phyloP scores from a whole-genome alignment of 2,329 filamentous ascomycete genomes.

The Claviceps sp. region DNA sequence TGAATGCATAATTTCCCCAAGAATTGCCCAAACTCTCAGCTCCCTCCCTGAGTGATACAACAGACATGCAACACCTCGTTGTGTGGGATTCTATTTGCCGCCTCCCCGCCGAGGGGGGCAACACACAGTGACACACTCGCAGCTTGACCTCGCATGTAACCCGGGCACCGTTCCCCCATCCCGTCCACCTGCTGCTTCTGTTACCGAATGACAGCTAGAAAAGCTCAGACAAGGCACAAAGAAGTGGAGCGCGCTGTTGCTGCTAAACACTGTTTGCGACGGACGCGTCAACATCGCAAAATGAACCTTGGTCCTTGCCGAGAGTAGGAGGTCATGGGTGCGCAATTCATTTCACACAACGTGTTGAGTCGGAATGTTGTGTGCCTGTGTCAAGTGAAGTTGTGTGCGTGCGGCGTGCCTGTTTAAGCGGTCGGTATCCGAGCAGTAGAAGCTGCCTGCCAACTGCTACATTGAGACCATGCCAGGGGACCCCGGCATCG shows the following conservation, averaged over 20 bases:
- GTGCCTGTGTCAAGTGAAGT: too few species aligned
- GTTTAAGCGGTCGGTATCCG: not conserved
- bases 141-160: too few species aligned
- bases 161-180: not conserved
- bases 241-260: not conserved
- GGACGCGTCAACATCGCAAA: not conserved
- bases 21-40: too few species aligned
- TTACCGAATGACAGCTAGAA: not conserved
- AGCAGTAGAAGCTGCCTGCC: not conserved
- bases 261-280: not conserved
- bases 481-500: slow-evolving; percentile 57
- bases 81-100: too few species aligned
- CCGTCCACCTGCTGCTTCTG: not conserved
- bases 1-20: too few species aligned
- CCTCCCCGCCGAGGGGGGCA: too few species aligned
- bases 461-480: slow-evolving; percentile 21
- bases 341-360: too few species aligned
- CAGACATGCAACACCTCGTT: too few species aligned
- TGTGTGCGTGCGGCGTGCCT: not conserved
- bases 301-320: too few species aligned
- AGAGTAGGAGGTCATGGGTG: not conserved
- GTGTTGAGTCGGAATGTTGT: too few species aligned
- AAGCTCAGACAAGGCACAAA: not conserved
- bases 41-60: too few species aligned
- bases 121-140: too few species aligned